phyloP scores from a whole-genome alignment of 495 filamentous ascomycete species.

The Rhizodiscina lignyota region DNA sequence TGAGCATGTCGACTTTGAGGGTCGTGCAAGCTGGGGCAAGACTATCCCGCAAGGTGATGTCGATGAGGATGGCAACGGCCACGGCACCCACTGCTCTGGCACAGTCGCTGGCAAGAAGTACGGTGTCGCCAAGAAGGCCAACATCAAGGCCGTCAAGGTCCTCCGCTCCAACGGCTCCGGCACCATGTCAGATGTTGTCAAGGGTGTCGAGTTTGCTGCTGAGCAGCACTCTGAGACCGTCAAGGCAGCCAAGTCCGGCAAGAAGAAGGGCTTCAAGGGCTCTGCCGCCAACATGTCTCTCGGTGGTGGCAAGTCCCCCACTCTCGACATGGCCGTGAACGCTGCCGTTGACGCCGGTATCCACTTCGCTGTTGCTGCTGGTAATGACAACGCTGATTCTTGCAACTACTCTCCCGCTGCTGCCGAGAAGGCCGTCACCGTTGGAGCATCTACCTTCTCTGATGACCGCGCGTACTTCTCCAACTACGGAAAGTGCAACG shows the following conservation, averaged over 20 bases:
- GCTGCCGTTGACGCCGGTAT: constrained; percentile 23
- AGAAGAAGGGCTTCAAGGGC: constrained; percentile 93
- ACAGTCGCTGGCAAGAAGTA: constrained; percentile 97
- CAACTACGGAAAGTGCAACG: constrained; percentile 98
- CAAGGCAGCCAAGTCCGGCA: constrained; percentile 59
- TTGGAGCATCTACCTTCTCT: constrained; percentile 80
- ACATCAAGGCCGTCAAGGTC: constrained; percentile 93
- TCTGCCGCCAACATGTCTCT: constrained; percentile 98
- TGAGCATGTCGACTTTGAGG: constrained; percentile 92
- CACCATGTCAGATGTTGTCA: constrained; percentile 95
- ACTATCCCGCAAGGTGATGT: constrained; percentile 73
- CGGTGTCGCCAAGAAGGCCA: constrained; percentile 98
- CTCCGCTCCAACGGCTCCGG: constrained; percentile 94
- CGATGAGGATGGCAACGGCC: constrained; percentile 91
- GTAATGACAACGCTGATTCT: constrained; percentile 2
- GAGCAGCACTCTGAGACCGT: constrained; percentile 57
- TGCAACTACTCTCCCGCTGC: constrained; percentile 99
- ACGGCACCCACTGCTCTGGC: constrained; percentile 98
- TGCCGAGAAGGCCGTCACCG: constrained; percentile 83
- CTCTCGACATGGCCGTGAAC: constrained; percentile 85
- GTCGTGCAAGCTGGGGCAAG: constrained; percentile 90
- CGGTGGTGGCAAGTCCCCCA: constrained; percentile 83
- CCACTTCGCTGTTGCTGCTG: constrained; percentile 3
- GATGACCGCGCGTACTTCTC: constrained; percentile 99
- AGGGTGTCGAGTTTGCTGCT: constrained; percentile 93